Percentiles rank a stretch among this genome's conserved stretches.
Conservation (phyloP, 2,329 filamentous ascomycete genomes). For the Chaetomium sp. region DNA sequence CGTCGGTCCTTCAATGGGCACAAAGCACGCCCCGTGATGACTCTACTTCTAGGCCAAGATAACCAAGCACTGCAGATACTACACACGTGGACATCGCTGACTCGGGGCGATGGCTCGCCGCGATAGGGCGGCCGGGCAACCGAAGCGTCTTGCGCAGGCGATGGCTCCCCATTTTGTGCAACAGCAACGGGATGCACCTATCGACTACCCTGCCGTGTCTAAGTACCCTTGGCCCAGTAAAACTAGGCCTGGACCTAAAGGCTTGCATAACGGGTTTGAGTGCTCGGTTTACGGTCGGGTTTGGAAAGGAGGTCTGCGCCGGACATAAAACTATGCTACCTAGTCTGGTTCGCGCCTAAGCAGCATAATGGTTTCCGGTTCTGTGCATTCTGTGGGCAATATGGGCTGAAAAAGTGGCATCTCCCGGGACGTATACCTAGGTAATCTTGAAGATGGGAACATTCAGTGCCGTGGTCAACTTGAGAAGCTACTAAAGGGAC, state of each 20-base stretch:
- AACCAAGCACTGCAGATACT: neutral
- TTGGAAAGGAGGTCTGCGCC: neutral
- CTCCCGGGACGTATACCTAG: neutral
- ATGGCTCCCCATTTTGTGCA: conserved; percentile 10
- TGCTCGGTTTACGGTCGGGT: neutral
- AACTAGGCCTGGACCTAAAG: neutral
- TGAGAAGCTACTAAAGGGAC: neutral
- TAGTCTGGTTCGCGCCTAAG: neutral
- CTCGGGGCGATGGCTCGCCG: neutral
- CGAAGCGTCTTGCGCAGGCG: neutral
- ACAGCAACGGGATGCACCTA: neutral
- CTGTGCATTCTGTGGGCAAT: neutral
- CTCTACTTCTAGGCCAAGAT: neutral
- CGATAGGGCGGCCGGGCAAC: neutral
- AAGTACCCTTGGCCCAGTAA: neutral
- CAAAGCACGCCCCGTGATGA: neutral
- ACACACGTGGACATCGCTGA: neutral
- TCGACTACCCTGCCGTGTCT: neutral
- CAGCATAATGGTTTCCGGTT: conserved; percentile 6
- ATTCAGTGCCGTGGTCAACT: neutral
- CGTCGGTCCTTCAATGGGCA: neutral
- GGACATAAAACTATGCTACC: neutral
- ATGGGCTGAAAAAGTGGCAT: neutral
- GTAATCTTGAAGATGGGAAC: neutral
- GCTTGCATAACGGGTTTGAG: neutral